Base-by-base conservation (phyloP, 202 grass and related monocot species). In the Carex sylvatica region DNA sequence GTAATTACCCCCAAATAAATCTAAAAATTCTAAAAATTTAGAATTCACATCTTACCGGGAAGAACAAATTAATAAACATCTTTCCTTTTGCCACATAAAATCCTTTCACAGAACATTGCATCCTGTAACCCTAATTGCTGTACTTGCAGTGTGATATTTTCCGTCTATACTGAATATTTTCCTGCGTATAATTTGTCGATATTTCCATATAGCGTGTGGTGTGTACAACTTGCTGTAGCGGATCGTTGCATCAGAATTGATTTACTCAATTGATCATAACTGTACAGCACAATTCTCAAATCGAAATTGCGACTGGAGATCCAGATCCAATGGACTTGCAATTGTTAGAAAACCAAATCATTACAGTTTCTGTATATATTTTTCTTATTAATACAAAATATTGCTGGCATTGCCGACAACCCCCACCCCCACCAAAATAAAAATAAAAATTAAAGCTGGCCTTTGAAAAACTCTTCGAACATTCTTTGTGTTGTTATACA, bases 121-220 rank as follows among this genome's bases (percentile, higher is more conserved):
- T n/a, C 52, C 52, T 53, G 74, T 77, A 53, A 77, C 74, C 44
- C 36, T 40, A 40, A 77, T 77, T 31, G 58, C 52, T 36, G 72
- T 31, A 77, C 2, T 20, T 6, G 16, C 58, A 19, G 52, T 59
- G 5, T 30, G 23, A 30, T 9, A 55, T 18, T 75, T 55, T 55
- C 6, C 24, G 22, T 69, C 0, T 9, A 38, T 14, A 42, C 1
- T 30, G 51, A 51, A 55, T 12, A 55, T n/a, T 76, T 75, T 52
- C 72, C 55, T 14, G 49, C 15, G 24, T 55, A 75, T 55, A 1
- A 75, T 75, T 75, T 13, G 14, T 53, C 14, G 2, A 31, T 55
- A 31, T 56, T 9, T 76, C 22, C 8, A 6, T 54, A 28, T 56
- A 76, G 26, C 33, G 4, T 56, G 24, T 31, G 7, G 0, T 54